A percentile compares a stretch with the other conserved stretches of the same genome.
phyloP scores from a whole-genome alignment of 1,284 basidiomycete species.

The Papiliotrema laurentii region DNA sequence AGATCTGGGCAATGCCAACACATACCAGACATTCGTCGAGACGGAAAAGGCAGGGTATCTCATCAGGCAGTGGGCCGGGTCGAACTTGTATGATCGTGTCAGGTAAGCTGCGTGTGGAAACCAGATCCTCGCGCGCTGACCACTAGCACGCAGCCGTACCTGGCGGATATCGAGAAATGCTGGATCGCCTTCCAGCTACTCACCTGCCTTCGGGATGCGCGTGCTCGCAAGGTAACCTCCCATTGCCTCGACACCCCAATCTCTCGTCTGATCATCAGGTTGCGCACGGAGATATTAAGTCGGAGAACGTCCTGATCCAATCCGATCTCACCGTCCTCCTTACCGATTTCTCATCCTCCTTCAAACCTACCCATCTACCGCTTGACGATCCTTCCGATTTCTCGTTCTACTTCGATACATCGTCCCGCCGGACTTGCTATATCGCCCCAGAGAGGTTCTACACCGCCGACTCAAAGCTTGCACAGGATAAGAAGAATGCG shows the following conservation, averaged over 20 bases:
- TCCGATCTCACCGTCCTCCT: constrained; percentile 94
- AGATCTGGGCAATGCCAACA: constrained; percentile 83
- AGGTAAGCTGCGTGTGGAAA: constrained; percentile 58
- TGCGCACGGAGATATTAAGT: constrained; percentile 96
- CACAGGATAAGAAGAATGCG: constrained; percentile 54
- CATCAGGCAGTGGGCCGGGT: constrained; percentile 90
- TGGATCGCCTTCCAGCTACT: constrained; percentile 97
- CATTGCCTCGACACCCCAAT: not conserved
- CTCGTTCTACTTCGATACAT: constrained; percentile 96
- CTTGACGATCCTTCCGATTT: constrained; percentile 97
- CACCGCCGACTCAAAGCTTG: constrained; percentile 67
- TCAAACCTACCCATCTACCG: constrained; percentile 93
- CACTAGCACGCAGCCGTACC: constrained; percentile 93
- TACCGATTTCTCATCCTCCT: constrained; percentile 87
- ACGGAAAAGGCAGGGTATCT: constrained; percentile 96
- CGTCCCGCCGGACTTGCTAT: constrained; percentile 88
- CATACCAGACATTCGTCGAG: constrained; percentile 86
- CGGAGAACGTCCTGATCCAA: constrained; percentile 94
- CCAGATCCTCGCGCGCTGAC: too few species aligned
- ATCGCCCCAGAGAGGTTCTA: constrained; percentile 96
- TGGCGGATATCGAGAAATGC: constrained; percentile 88
- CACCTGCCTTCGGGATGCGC: constrained; percentile 74
- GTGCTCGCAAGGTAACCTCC: constrained; percentile 57
- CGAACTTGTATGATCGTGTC: constrained; percentile 94
- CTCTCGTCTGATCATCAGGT: constrained; percentile 53